Evolutionary conservation across 2,329 filamentous ascomycete species (phyloP).

Genomic region (Diaporthe sp.): DNA sequence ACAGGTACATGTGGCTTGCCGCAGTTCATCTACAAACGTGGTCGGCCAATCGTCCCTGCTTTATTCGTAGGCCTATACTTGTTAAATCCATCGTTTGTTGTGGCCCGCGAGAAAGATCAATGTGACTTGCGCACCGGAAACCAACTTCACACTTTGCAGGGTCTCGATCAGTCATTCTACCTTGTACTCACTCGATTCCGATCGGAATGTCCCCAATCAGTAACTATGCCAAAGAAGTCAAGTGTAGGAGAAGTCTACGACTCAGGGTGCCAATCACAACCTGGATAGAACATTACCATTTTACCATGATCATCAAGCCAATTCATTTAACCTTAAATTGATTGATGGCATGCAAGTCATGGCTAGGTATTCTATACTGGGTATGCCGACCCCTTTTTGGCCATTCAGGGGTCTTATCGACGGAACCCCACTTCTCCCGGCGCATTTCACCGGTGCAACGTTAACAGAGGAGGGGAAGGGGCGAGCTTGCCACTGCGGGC

Average conservation of each 20-base stretch:
- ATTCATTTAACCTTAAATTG: neutral
- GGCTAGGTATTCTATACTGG: neutral
- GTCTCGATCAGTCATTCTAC: too few relatives aligned
- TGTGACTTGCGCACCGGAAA: too few relatives aligned
- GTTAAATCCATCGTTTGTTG: too few relatives aligned
- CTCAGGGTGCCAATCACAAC: neutral
- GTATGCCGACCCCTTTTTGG: neutral
- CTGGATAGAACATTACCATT: neutral
- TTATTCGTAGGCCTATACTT: neutral
- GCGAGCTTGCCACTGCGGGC: conserved; percentile 12
- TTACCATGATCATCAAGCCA: neutral
- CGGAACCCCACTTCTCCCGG: conserved; percentile 13
- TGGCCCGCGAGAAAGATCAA: too few relatives aligned
- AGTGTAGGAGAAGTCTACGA: neutral
- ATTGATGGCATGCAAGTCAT: conserved; percentile 6
- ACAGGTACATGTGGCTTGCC: neutral
- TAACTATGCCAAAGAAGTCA: too few relatives aligned
- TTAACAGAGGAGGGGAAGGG: neutral
- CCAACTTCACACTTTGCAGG: too few relatives aligned
- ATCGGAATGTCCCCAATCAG: too few relatives aligned
- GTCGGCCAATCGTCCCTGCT: too few relatives aligned
- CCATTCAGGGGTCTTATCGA: conserved; percentile 5
- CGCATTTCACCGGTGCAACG: conserved; percentile 4
- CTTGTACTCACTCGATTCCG: too few relatives aligned
- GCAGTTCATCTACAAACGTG: neutral